These are phyloP conservation scores for Phytopythium boreale DNA, from an alignment of 352 stramenopile genomes.

Conservation along the genomic window DNA sequence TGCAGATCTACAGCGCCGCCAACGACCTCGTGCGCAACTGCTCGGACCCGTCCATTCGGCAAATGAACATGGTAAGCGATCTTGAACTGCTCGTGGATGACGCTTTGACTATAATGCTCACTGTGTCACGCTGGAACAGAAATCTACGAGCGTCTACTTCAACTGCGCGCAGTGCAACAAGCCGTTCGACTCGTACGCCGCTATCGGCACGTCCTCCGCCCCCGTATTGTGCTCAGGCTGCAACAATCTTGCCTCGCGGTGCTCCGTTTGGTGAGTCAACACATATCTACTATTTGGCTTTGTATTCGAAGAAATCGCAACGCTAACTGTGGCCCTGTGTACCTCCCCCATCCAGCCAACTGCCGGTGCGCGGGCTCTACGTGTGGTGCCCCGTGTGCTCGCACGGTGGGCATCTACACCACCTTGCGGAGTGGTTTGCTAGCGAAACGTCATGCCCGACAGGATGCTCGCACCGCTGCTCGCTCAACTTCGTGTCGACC, in stretches of 20 bases:
- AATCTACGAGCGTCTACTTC: constrained; percentile 86
- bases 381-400: constrained; percentile 92
- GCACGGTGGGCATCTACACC: constrained; percentile 85
- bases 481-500: constrained; percentile 32
- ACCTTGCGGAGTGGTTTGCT: constrained; percentile 80
- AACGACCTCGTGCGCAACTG: constrained; percentile 87
- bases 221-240: constrained; percentile 63
- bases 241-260: constrained; percentile 70
- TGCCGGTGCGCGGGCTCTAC: constrained; percentile 85
- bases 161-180: constrained; percentile 81
- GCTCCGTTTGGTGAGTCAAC: constrained; percentile 77
- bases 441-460: constrained; percentile 68
- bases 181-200: constrained; percentile 48
- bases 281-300: not conserved
- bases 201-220: constrained; percentile 23
- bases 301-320: not conserved
- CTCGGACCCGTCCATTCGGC: constrained; percentile 81
- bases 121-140: constrained; percentile 32
- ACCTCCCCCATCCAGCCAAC: constrained; percentile 38
- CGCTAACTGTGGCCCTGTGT: not conserved
- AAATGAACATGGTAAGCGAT: constrained; percentile 85
- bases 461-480: constrained; percentile 70
- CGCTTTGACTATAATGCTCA: constrained; percentile 9
- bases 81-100: not conserved
- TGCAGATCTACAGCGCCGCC: constrained; percentile 85